phyloP scores from a whole-genome alignment of 1,284 basidiomycete genomes.

The Ganoderma sinense region DNA sequence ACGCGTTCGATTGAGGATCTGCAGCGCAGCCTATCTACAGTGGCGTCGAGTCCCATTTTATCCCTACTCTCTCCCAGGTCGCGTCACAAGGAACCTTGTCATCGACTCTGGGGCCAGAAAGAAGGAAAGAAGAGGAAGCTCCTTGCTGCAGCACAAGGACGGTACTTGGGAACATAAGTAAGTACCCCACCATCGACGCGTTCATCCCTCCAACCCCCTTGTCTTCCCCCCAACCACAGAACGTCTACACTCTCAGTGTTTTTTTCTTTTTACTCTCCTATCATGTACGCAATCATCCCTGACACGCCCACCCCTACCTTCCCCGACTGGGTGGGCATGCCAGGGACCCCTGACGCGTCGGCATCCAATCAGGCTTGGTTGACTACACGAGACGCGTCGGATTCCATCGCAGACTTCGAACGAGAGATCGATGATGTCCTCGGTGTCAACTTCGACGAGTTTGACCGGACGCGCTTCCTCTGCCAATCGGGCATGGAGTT shows the following conservation, averaged over 20 bases:
- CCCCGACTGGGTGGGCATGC: conserved; percentile 4
- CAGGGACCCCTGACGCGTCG: conserved; percentile 2
- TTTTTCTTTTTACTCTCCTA: neutral
- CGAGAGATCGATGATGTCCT: neutral
- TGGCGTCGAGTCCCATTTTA: neutral
- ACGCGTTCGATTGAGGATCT: neutral
- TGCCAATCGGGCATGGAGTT: neutral
- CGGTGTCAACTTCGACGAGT: neutral
- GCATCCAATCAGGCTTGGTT: neutral
- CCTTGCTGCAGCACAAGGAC: neutral
- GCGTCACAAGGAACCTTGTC: neutral
- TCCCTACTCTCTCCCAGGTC: neutral
- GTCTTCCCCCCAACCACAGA: neutral
- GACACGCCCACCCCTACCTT: neutral
- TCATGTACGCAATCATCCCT: neutral
- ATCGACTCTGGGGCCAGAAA: neutral
- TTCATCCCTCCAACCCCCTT: neutral
- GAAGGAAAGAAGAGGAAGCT: conserved; percentile 5
- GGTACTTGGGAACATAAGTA: neutral
- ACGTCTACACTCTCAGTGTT: neutral
- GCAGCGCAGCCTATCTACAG: neutral
- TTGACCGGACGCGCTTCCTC: neutral
- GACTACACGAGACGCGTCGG: conserved; percentile 2
- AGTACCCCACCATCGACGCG: neutral
- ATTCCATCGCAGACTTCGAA: neutral